phyloP scores from a whole-genome alignment of 2,329 filamentous ascomycete genomes.

The Colletotrichum tanaceti region DNA sequence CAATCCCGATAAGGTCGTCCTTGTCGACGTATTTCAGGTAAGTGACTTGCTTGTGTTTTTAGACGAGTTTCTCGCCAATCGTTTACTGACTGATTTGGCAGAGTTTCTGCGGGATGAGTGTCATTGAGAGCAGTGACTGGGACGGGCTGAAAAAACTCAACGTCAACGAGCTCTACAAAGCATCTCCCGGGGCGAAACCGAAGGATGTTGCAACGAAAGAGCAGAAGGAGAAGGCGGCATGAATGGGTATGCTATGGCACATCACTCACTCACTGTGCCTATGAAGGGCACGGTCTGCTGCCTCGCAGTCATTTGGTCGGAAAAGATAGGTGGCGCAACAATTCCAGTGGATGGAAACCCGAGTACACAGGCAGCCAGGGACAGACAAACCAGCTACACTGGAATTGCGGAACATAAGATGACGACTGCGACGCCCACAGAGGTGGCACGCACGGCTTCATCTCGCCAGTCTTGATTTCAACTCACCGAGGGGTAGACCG shows the following conservation, averaged over 20 bases:
- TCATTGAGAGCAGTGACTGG: constrained; percentile 77
- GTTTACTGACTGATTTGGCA: constrained; percentile 50
- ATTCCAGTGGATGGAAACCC: neutral
- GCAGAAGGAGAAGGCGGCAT: neutral
- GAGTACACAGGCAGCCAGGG: neutral
- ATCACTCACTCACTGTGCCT: neutral
- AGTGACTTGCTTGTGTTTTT: constrained; percentile 40
- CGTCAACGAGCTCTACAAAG: constrained; percentile 76
- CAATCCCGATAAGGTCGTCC: constrained; percentile 80
- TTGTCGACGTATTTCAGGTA: constrained; percentile 86
- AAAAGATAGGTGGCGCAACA: too few relatives aligned
- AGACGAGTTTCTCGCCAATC: neutral
- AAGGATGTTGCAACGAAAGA: neutral
- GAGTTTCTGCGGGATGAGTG: constrained; percentile 82
- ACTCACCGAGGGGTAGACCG: neutral
- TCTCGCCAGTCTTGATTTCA: neutral
- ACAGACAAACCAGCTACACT: neutral
- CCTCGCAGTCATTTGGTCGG: neutral
- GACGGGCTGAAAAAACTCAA: constrained; percentile 82
- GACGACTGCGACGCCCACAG: neutral
- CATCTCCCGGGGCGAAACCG: constrained; percentile 28
- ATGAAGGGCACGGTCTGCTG: neutral
- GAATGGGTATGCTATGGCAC: neutral
- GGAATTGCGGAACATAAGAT: neutral
- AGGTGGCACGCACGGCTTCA: neutral